Evolutionary conservation across 257 asterid species (phyloP).

Genomic region (Solanum stenotomum): DNA sequence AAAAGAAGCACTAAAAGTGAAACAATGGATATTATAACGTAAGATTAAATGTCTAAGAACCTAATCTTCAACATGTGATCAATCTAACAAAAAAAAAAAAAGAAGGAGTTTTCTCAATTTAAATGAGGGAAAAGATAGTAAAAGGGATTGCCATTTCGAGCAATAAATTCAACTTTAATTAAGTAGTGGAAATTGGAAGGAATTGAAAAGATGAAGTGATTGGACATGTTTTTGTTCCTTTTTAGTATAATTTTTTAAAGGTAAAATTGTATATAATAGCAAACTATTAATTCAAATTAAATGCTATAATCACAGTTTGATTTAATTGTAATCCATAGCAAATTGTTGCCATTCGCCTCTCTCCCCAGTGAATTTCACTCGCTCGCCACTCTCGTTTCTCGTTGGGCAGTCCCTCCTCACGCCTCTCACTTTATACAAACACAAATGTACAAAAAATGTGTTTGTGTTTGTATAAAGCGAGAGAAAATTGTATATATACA

Average conservation of each 20-base stretch:
- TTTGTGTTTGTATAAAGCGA: no score
- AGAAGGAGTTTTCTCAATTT: neutral
- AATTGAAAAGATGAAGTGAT: neutral
- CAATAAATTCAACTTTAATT: neutral
- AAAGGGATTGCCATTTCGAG: neutral
- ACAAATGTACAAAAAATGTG: no score
- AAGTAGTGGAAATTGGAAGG: neutral
- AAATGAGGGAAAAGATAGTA: neutral
- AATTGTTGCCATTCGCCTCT: no score
- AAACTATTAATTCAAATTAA: no score
- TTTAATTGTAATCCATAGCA: no score
- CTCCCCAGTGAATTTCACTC: no score
- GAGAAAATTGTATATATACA: no score
- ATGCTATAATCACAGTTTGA: no score
- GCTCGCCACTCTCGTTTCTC: no score
- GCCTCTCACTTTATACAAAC: no score
- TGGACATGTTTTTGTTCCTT: neutral
- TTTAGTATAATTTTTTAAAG: neutral
- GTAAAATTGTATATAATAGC: no score
- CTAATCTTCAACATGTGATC: neutral
- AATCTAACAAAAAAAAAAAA: neutral
- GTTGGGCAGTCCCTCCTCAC: no score
- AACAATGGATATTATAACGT: neutral
- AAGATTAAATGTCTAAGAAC: neutral
- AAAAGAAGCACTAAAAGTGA: neutral